Conservation (phyloP, 371 early-diverging fungal genomes). For the Mucor racemosus region DNA sequence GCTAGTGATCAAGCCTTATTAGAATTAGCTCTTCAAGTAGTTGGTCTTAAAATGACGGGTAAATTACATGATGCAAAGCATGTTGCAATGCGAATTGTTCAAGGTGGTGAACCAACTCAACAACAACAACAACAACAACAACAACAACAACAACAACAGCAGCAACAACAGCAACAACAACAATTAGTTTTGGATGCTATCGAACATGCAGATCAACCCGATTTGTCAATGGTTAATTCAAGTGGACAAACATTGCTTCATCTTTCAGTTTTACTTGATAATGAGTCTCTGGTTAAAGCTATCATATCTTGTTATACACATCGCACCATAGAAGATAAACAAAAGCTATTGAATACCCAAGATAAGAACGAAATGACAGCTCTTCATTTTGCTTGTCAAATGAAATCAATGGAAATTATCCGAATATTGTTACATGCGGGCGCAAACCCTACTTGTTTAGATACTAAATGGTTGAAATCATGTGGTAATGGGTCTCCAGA, state of each 20-base stretch:
- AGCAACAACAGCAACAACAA: slow-evolving; percentile 27
- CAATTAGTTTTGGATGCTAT: not conserved
- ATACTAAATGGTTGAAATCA: not conserved
- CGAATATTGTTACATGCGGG: slow-evolving; percentile 64
- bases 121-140: slow-evolving; percentile 27
- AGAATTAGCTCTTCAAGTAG: slow-evolving; percentile 81
- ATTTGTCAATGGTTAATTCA: slow-evolving; percentile 21
- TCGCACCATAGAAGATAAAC: slow-evolving; percentile 3
- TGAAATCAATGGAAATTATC: slow-evolving; percentile 35
- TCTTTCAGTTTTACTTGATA: slow-evolving; percentile 34
- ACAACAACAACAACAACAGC: too few relatives aligned
- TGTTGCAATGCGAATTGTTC: slow-evolving; percentile 70
- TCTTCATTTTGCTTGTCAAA: slow-evolving; percentile 41
- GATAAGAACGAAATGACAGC: slow-evolving; percentile 45
- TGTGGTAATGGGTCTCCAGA: not conserved
- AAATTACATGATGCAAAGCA: slow-evolving; percentile 67
- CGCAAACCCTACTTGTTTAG: slow-evolving; percentile 48
- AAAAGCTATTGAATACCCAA: slow-evolving; percentile 13
- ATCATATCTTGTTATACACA: not conserved
- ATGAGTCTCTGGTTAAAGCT: slow-evolving; percentile 23
- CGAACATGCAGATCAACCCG: not conserved
- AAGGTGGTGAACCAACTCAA: slow-evolving; percentile 42
- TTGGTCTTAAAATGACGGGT: slow-evolving; percentile 78
- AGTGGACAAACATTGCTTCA: slow-evolving; percentile 46
- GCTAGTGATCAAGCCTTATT: slow-evolving; percentile 82